Evolutionary conservation across 441 rosid species (phyloP).

Genomic region (Populus hybrid): DNA sequence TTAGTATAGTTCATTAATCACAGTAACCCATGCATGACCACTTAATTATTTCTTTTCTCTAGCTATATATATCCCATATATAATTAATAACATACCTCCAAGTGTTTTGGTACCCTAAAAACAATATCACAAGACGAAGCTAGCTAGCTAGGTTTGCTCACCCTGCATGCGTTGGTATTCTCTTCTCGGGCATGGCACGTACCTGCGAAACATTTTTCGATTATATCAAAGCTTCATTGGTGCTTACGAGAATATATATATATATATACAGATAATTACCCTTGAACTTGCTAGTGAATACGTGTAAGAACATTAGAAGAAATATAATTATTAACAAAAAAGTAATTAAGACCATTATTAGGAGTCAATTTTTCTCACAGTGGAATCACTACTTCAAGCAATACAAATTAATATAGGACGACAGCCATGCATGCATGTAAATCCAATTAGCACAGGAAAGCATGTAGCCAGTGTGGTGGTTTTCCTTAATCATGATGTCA

Average conservation of each 20-base stretch:
- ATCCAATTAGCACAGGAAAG: slow-evolving; percentile 5
- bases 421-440: slow-evolving; percentile 2
- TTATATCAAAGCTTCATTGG: not conserved
- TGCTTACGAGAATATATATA: not conserved
- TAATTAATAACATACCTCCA: not conserved
- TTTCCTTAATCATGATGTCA: slow-evolving; percentile 37
- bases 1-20: not conserved
- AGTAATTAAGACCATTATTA: not conserved
- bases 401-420: too few species aligned
- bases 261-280: too few species aligned
- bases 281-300: too few species aligned
- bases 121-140: not conserved
- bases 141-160: slow-evolving; percentile 4
- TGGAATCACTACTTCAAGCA: too few species aligned
- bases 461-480: slow-evolving; percentile 6
- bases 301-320: not conserved
- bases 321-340: not conserved
- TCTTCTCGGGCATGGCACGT: not conserved
- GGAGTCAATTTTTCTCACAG: slow-evolving; percentile 3
- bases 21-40: not conserved
- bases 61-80: too few species aligned
- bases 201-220: not conserved
- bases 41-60: not conserved
- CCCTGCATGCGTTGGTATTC: not conserved
- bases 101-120: not conserved